Conservation (phyloP, 2,329 filamentous ascomycete species). For the Teratosphaeria viscida region DNA sequence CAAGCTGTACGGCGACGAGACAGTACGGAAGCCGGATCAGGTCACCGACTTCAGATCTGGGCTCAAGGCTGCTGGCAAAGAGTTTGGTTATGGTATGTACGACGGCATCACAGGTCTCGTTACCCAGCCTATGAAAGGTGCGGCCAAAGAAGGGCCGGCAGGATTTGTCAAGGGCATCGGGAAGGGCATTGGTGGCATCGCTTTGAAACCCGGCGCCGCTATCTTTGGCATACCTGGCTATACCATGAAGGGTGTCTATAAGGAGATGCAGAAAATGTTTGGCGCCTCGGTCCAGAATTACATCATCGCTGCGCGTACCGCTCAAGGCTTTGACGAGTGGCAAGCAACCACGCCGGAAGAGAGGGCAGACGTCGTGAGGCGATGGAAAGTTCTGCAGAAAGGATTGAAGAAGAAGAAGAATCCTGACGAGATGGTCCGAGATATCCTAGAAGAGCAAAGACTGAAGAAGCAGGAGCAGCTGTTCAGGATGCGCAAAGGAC, state of each 20-base stretch:
- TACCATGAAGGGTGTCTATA: constrained; percentile 66
- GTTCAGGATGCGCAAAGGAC: constrained; percentile 6
- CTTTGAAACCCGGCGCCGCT: constrained; percentile 64
- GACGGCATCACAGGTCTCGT: constrained; percentile 68
- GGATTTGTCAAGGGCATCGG: constrained; percentile 69
- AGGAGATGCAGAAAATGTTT: constrained; percentile 59
- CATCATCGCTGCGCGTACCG: constrained; percentile 64
- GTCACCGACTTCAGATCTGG: constrained; percentile 70
- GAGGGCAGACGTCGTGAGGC: constrained; percentile 50
- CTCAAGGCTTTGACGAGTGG: constrained; percentile 63
- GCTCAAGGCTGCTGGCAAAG: constrained; percentile 56
- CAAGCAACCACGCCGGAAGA: constrained; percentile 46
- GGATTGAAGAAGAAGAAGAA: constrained; percentile 50
- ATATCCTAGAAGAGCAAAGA: constrained; percentile 29
- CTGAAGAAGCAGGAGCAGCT: constrained; percentile 17
- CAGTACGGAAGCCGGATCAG: constrained; percentile 65
- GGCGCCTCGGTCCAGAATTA: constrained; percentile 66
- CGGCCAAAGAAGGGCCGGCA: constrained; percentile 48
- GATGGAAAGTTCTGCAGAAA: constrained; percentile 53
- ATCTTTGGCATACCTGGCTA: constrained; percentile 52
- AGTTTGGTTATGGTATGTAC: constrained; percentile 62
- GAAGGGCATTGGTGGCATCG: constrained; percentile 65
- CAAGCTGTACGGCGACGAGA: constrained; percentile 73
- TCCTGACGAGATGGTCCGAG: constrained; percentile 43
- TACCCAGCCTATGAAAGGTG: constrained; percentile 60